Percentiles rank a stretch among this genome's conserved stretches.
These are phyloP conservation scores for Penicillium sp. DNA, from an alignment of 2,329 filamentous ascomycete species.

Conservation along the genomic window DNA sequence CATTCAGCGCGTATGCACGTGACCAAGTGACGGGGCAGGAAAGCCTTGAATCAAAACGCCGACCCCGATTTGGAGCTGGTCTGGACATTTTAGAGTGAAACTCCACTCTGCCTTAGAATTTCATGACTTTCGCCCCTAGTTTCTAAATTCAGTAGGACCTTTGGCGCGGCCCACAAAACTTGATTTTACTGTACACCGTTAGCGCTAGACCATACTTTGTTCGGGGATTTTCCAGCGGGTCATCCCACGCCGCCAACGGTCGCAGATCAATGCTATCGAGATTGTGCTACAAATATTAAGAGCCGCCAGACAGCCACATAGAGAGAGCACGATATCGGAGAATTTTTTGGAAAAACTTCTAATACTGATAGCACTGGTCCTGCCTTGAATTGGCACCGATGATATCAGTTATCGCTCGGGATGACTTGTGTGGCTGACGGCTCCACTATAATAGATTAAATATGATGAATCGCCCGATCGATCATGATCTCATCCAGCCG, in stretches of 20 bases:
- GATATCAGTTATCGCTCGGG: constrained; percentile 15
- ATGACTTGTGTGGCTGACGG: constrained; percentile 27
- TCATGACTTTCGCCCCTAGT: neutral
- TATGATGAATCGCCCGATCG: constrained; percentile 21
- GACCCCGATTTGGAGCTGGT: neutral
- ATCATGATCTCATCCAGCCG: constrained; percentile 26
- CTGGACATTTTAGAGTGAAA: neutral
- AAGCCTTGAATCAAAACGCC: neutral
- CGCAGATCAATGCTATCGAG: neutral
- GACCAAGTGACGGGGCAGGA: neutral
- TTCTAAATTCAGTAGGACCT: constrained; percentile 2
- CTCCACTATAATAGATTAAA: constrained; percentile 28
- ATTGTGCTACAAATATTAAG: neutral
- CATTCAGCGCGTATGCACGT: neutral
- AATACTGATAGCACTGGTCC: neutral
- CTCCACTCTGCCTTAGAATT: neutral
- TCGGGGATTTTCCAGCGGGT: constrained; percentile 11
- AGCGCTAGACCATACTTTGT: constrained; percentile 8
- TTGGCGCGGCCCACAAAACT: constrained; percentile 8
- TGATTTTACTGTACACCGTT: constrained; percentile 11
- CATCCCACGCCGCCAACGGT: constrained; percentile 6
- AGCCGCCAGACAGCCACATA: neutral
- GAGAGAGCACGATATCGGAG: neutral
- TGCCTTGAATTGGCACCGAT: constrained; percentile 14
- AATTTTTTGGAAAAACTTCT: neutral